Percentiles rank a stretch among this genome's conserved stretches.
These are phyloP conservation scores for Salix dunnii DNA, from an alignment of 345 rosid genomes.

Conservation along the genomic window DNA sequence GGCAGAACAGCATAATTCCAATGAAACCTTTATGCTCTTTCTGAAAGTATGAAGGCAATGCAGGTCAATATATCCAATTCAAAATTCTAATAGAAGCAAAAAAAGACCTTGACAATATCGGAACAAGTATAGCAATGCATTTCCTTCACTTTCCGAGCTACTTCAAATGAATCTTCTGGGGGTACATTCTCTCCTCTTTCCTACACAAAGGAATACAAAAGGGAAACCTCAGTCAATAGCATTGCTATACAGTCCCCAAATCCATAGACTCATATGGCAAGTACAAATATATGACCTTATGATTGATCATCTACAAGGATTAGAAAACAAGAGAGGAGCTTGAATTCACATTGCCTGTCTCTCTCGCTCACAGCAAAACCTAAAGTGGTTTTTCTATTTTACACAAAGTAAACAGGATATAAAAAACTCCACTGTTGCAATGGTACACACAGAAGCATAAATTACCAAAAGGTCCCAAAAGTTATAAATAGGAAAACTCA, in stretches of 20 bases:
- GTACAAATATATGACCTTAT: not conserved
- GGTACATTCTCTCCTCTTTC: slow-evolving; percentile 99
- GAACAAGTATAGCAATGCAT: slow-evolving; percentile 83
- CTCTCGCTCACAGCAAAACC: not conserved
- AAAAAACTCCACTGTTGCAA: not conserved
- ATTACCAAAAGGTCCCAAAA: not conserved
- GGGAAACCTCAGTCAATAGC: slow-evolving; percentile 13
- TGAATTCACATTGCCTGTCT: not conserved
- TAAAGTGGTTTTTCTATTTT: not conserved
- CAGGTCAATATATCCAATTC: not conserved
- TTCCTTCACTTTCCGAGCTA: slow-evolving; percentile 95
- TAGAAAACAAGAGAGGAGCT: not conserved
- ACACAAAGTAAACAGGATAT: not conserved
- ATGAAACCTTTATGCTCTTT: not conserved
- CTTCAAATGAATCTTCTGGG: slow-evolving; percentile 91
- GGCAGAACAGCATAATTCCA: not conserved
- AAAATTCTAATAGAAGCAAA: slow-evolving; percentile 8
- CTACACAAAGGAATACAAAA: slow-evolving; percentile 39
- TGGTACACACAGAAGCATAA: not conserved
- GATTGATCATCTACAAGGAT: not conserved
- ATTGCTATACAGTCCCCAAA: slow-evolving; percentile 1
- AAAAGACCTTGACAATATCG: slow-evolving; percentile 86
- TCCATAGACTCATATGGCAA: not conserved
- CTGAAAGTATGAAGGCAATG: not conserved
- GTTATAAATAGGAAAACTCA: not conserved